Evolutionary conservation across 2,329 filamentous ascomycete species (phyloP).

Genomic region (Curvularia sp.): DNA sequence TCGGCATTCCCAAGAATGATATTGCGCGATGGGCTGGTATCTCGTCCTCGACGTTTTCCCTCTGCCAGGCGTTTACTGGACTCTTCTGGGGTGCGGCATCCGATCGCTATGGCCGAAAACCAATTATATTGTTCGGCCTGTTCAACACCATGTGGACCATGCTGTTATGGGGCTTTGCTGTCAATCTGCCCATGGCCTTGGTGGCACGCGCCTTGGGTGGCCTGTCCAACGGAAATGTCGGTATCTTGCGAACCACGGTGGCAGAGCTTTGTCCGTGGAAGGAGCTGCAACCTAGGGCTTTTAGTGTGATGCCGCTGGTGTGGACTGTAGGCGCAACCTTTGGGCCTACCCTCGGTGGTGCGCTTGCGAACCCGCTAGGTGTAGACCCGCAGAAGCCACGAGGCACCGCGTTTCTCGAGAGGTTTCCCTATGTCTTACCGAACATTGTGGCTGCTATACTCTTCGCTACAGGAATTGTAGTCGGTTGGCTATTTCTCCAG

Average conservation of each 20-base stretch:
- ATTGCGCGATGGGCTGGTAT: conserved; percentile 77
- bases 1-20: conserved; percentile 50
- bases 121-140: conserved; percentile 77
- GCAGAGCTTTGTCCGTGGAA: conserved; percentile 89
- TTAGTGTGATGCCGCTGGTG: conserved; percentile 90
- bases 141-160: conserved; percentile 81
- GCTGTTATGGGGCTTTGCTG: conserved; percentile 83
- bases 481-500: conserved; percentile 79
- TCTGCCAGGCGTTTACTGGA: conserved; percentile 79
- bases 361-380: conserved; percentile 80
- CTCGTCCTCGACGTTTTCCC: conserved; percentile 82
- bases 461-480: conserved; percentile 78
- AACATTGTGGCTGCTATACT: conserved; percentile 79
- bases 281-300: conserved; percentile 85
- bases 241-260: conserved; percentile 90
- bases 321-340: conserved; percentile 90
- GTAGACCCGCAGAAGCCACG: conserved; percentile 74
- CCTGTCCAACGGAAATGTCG: conserved; percentile 80
- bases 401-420: conserved; percentile 70
- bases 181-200: conserved; percentile 80
- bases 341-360: conserved; percentile 84
- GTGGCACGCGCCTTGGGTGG: conserved; percentile 79
- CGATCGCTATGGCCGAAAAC: conserved; percentile 83
- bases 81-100: conserved; percentile 89
- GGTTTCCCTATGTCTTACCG: conserved; percentile 82